Evolutionary conservation across 169 alveolate species (phyloP).

Genomic region (Neospora caninum): DNA sequence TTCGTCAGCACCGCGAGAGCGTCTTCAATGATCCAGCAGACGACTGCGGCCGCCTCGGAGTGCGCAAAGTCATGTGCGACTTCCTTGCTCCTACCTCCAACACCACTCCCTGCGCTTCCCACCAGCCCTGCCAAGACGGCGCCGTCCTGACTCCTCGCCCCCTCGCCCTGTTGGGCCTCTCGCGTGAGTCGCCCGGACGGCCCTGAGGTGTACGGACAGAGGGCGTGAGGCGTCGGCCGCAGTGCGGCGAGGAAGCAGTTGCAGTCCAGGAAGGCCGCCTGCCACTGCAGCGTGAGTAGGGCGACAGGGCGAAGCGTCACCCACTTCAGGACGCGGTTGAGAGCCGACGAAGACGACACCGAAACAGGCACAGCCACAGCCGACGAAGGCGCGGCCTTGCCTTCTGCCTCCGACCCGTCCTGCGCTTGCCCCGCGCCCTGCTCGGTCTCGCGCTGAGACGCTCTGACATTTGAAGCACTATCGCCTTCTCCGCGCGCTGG

Average conservation of each 20-base stretch:
- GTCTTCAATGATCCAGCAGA: constrained; percentile 60
- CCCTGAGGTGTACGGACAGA: constrained; percentile 6
- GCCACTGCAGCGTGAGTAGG: constrained; percentile 56
- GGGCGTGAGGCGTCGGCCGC: constrained; percentile 53
- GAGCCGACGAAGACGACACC: not conserved
- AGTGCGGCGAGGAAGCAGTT: constrained; percentile 56
- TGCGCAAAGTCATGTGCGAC: not conserved
- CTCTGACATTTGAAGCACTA: not conserved
- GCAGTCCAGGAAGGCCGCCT: constrained; percentile 58
- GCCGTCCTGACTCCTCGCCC: not conserved
- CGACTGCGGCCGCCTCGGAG: constrained; percentile 48
- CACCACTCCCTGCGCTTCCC: not conserved
- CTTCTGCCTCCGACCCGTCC: constrained; percentile 12
- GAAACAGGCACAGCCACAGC: not conserved
- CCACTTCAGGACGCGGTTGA: constrained; percentile 58
- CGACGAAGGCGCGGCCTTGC: not conserved
- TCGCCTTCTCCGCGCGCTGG: constrained; percentile 31
- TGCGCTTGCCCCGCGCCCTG: not conserved
- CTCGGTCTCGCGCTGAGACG: not conserved
- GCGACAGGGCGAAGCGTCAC: constrained; percentile 46
- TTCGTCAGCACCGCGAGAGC: constrained; percentile 48
- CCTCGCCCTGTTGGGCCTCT: not conserved
- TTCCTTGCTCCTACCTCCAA: not conserved
- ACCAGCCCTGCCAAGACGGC: not conserved
- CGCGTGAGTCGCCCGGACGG: not conserved